Base-by-base conservation (phyloP, 768 basidiomycete genomes). In the Udeniomyces megalosporus region DNA sequence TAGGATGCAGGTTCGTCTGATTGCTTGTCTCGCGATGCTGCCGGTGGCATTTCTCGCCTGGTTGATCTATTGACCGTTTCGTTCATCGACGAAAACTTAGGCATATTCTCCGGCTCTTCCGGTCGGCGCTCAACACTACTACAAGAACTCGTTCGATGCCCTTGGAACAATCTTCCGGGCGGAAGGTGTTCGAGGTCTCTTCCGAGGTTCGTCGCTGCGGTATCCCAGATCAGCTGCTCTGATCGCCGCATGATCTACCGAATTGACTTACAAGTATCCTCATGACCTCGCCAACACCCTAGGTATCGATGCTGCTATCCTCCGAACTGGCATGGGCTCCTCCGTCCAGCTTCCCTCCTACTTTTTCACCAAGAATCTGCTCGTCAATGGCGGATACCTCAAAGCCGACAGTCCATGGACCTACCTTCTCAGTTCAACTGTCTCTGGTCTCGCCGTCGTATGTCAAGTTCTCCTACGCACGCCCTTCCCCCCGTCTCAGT, bases 301-400 rank as follows among this genome's bases (percentile, higher is more conserved):
- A 60, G 93, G 95, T 32, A 84, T 96, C 38, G 91, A 92, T 68
- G 89, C 92, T 34, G 91, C 95, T 5, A 83, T 95, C 58, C 75
- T 99, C 58, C 80, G 95, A 60, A 97, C 95, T 14, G 84, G 88
- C 0, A 93, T 91, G 87, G 95, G 91, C 4, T 88, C 86, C 45
- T 89, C 88, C 46, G 88, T 92, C 8, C 95, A 99, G 81, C 75
- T 99, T 29, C 95, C 95, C 1, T 87, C 87, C 51, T 99, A 99
- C 73, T 92, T 89, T 67, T 86, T 87, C 73, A 87, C 89, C 32
- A 99, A 99, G 74, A 81, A 80, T 54, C 80, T 84, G 58, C 75
- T 99, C 49, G 80, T 85, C 6, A 77, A 78, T 45, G 76, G 80
- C 62, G 83, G 83, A 3, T 80, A 88, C 61, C 74, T 86, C 46